Percentiles rank a stretch among this genome's conserved stretches.
phyloP scores from a whole-genome alignment of 768 basidiomycete genomes.

The Dioszegia hungarica region DNA sequence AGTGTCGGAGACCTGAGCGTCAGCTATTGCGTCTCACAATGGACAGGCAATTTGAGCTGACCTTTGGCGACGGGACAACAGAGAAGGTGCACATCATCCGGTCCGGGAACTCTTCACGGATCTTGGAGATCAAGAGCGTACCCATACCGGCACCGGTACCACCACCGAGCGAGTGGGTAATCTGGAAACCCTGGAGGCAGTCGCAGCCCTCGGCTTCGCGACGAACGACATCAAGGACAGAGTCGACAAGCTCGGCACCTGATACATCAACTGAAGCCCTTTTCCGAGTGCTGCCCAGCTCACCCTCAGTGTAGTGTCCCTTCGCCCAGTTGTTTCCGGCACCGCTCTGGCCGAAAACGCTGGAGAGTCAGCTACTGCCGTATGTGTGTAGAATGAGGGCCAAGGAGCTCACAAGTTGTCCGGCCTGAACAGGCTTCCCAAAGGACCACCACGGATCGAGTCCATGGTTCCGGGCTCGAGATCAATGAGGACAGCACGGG shows the following conservation, averaged over 20 bases:
- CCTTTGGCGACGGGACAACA: slow-evolving; percentile 93
- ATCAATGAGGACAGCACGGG: slow-evolving; percentile 93
- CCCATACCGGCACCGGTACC: slow-evolving; percentile 99
- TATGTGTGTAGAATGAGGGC: neutral
- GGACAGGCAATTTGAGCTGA: too few species aligned
- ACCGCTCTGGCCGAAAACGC: slow-evolving; percentile 92
- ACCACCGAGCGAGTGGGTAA: slow-evolving; percentile 97
- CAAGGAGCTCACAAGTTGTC: slow-evolving; percentile 67
- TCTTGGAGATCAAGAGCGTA: slow-evolving; percentile 96
- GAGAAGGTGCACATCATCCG: slow-evolving; percentile 99
- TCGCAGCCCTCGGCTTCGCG: slow-evolving; percentile 98
- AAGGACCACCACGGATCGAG: slow-evolving; percentile 55
- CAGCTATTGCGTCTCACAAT: too few species aligned
- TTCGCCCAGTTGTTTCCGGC: slow-evolving; percentile 99
- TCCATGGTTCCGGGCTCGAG: slow-evolving; percentile 80
- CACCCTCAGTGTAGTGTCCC: slow-evolving; percentile 60
- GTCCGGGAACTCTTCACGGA: slow-evolving; percentile 97
- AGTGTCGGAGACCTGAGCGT: slow-evolving; percentile 73
- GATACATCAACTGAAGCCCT: slow-evolving; percentile 60
- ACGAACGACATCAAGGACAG: slow-evolving; percentile 94
- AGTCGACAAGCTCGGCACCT: slow-evolving; percentile 97
- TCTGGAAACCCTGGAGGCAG: slow-evolving; percentile 98
- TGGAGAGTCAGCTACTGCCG: slow-evolving; percentile 6
- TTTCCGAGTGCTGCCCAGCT: slow-evolving; percentile 50
- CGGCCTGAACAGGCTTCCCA: slow-evolving; percentile 89